Evolutionary conservation across 78 protist genomes (phyloP), one percentile per base, ranked within the genome.

Genomic region (Cavenderia fasciculata): DNA sequence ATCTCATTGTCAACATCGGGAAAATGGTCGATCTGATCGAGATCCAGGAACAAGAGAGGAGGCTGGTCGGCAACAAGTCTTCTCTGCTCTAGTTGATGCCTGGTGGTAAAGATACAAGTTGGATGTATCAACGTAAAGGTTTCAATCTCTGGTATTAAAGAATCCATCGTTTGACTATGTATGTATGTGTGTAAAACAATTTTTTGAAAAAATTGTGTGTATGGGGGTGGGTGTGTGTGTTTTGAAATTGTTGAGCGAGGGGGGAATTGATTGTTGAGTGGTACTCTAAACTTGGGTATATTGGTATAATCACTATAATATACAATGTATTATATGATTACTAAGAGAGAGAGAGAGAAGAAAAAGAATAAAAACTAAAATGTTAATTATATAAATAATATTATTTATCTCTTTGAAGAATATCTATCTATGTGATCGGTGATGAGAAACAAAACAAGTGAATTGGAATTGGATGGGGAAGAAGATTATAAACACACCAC

Each of bases 41-140:
- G 46, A 18, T 59, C 61, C 1, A 59, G 47, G 18, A 38, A 61
- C 5, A 79, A 34, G 16, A 74, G 29, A 5, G 57, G 8, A 29
- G 88, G 88, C 23, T 79, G 88, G 5, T 31, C 38, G 5, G 77
- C 31, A 5, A 79, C 23, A 5, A 33, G 33, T 52, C 51, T 54
- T 49, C 88, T 66, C 41, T 79, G 88, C 21, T 68, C 41, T 27
- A 66, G 23, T 7, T 49, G 57, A 66, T 79, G 88, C 6, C 27
- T 43, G 11, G 86, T 76, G 1, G 75, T 79, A 38, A 76, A 33
- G 8, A 19, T 11, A 56, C 88, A 66, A 18, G 74, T 79, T 21
- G 88, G 73, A 66, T 79, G 77, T 31, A 79, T 66, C 21, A 79
- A 66, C 12, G 27, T 25, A n/a, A 79, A n/a, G 0, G 75, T 31